Evolutionary conservation across 169 alveolate species (phyloP), one percentile per base, ranked within the genome.

Genomic region (Cryptosporidium felis): DNA sequence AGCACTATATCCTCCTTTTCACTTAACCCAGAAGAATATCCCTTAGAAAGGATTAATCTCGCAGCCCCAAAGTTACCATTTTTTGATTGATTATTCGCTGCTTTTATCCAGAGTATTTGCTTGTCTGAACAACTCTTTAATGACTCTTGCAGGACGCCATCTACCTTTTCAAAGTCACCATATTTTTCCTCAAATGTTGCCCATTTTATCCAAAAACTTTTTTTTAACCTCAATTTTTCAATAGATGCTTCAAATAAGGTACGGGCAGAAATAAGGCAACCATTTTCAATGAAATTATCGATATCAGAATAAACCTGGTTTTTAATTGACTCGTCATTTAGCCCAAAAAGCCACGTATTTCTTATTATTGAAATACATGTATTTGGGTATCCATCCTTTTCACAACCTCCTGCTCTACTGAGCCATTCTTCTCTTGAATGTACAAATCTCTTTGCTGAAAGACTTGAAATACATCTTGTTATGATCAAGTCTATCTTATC

Each of bases 151-250:
- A 95, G 92, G 14, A 94, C 96, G 8, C 62, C 89, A 56, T 94
- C 96, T 38, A 93, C 92, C 40, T 91, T 90, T 42, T 94, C 94
- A 12, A 93, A 80, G 5, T 94, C 91, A 51, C 98, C 99, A 80
- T 93, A 93, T 65, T 95, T 89, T 40, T 96, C 92, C 89, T 98
- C 99, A 44, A 97, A 92, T 60, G 96, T 97, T n/a, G 98, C 97
- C 63, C 96, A 91, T n/a, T 95, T 96, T 53, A 96, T 80, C 99
- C 99, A 97, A 14, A 96, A 46, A 10, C 90, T 80, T 62, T 94
- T 93, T 63, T 94, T 94, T 23, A 91, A 89, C 63, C 94, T 95
- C 80, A 89, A 90, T 32, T 88, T 88, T 44, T 95, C 95, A 32
- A 93, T 80, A 14, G 98, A 97, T 56, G 91, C 91, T 60, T 91